Base-by-base conservation (phyloP, 768 basidiomycete genomes). In the Lenzites betulinus region DNA sequence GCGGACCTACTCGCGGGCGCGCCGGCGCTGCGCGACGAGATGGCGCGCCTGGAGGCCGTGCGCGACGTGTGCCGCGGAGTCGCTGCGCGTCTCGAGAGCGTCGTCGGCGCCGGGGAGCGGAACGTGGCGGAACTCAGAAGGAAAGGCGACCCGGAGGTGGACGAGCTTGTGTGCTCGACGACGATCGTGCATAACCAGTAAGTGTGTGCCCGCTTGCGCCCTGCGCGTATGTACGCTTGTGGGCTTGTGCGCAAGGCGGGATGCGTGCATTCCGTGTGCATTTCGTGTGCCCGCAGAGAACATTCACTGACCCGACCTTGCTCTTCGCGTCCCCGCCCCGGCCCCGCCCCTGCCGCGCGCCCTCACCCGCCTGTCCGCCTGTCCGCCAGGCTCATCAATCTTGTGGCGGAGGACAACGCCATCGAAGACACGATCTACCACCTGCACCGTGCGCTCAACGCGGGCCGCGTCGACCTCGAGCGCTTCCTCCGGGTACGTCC, bases 361-460 rank as follows among this genome's bases (percentile, higher is more conserved):
- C n/a, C 46, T 25, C 46, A 12, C n/a, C 7, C 44, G 16, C 15
- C 44, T 28, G 30, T 4, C 18, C n/a, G 23, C 22, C 38, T 20
- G 20, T 11, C n/a, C 28, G 16, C 16, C 46, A 98, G 96, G 76
- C 79, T 99, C 23, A 88, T 98, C 66, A 92, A 98, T 71, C 81
- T 98, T 28, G 89, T 98, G n/a, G 95, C 97, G n/a, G 97, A 99
- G 74, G 97, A 98, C 74, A 95, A 94, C 69, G 94, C 96, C 1
- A 95, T 98, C 70, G 96, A 98, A 76, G 97, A 98, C 73, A 96
- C 96, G 47, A 90, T 97, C 60, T 99, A 98, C 76, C 95, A 98
- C 73, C 83, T 99, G 48, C 93, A 95, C 65, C 84, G 95, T 62
- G 96, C 95, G 0, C 79, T 99, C 64, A 97, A 97, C 70, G 79